Evolutionary conservation across 177 flowering plant species (phyloP).

Genomic region (Telopea speciosissima): DNA sequence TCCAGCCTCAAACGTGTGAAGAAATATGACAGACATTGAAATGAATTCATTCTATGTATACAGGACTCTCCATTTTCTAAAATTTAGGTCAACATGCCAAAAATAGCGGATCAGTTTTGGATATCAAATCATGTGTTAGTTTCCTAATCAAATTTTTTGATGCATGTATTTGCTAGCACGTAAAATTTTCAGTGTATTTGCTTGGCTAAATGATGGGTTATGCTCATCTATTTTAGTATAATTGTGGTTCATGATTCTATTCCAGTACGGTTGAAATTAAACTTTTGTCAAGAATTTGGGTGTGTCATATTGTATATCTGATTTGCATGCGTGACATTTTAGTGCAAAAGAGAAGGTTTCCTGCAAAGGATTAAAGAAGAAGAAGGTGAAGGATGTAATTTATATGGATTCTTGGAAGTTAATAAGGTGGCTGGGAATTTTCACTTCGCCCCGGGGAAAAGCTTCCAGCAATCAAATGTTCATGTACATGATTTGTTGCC

Average conservation of each 20-base stretch:
- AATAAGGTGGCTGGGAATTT: slow-evolving; percentile 94
- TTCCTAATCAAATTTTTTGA: too few relatives aligned
- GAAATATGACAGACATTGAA: too few relatives aligned
- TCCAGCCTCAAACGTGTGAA: too few relatives aligned
- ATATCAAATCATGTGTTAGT: too few relatives aligned
- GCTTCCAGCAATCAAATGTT: slow-evolving; percentile 68
- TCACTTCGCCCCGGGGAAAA: slow-evolving; percentile 89
- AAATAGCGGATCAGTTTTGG: too few relatives aligned
- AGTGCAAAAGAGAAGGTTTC: slow-evolving; percentile 94
- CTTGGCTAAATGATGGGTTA: too few relatives aligned
- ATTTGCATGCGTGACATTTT: slow-evolving; percentile 8
- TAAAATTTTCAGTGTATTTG: too few relatives aligned
- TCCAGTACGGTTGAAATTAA: neutral
- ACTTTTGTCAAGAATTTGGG: neutral
- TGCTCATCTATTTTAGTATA: too few relatives aligned
- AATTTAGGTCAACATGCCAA: too few relatives aligned
- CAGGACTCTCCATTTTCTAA: too few relatives aligned
- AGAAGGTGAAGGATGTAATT: slow-evolving; percentile 90
- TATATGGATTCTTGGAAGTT: slow-evolving; percentile 86
- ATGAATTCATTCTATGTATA: too few relatives aligned
- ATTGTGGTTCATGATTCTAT: neutral
- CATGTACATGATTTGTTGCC: slow-evolving; percentile 68
- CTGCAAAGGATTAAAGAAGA: slow-evolving; percentile 74
- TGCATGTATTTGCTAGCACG: too few relatives aligned
- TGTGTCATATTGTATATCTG: slow-evolving; percentile 3